Evolutionary conservation across 495 filamentous ascomycete genomes (phyloP).

Genomic region (Trichoderma gamsii): DNA sequence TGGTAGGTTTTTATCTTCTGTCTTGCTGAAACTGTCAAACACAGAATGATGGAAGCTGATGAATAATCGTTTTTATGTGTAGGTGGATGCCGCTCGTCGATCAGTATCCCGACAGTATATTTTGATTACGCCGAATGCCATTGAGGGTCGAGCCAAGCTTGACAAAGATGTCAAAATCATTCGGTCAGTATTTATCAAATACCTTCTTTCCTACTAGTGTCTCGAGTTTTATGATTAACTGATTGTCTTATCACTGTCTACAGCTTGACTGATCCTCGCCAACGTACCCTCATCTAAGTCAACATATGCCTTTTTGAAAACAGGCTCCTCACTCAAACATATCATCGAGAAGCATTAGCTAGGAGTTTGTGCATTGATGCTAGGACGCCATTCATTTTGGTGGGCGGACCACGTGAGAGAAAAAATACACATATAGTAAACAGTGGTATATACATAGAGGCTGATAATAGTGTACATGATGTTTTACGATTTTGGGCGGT

Average conservation of each 20-base stretch:
- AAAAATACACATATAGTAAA: background rate
- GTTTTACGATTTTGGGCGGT: background rate
- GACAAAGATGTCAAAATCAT: slow-evolving; percentile 77
- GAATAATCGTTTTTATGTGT: slow-evolving; percentile 13
- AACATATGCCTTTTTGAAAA: background rate
- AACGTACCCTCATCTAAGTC: slow-evolving; percentile 33
- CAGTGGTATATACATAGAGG: slow-evolving; percentile 6
- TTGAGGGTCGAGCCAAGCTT: slow-evolving; percentile 61
- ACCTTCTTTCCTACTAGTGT: background rate
- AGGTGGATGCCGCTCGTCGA: slow-evolving; percentile 77
- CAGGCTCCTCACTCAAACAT: background rate
- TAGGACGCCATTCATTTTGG: background rate
- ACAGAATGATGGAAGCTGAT: background rate
- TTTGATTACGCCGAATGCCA: slow-evolving; percentile 89
- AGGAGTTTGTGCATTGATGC: background rate
- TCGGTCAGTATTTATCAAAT: slow-evolving; percentile 48
- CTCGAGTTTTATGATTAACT: background rate
- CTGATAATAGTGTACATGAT: slow-evolving; percentile 11
- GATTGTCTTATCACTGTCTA: slow-evolving; percentile 18
- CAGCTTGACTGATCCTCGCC: slow-evolving; percentile 57
- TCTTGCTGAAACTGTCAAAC: background rate
- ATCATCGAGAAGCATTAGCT: background rate
- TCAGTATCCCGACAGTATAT: slow-evolving; percentile 90
- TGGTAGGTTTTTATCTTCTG: slow-evolving; percentile 53
- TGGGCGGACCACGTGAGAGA: background rate